Percentiles rank a stretch among this genome's conserved stretches.
Conservation (phyloP, 2,329 filamentous ascomycete genomes). For the Aspergillus sp. region DNA sequence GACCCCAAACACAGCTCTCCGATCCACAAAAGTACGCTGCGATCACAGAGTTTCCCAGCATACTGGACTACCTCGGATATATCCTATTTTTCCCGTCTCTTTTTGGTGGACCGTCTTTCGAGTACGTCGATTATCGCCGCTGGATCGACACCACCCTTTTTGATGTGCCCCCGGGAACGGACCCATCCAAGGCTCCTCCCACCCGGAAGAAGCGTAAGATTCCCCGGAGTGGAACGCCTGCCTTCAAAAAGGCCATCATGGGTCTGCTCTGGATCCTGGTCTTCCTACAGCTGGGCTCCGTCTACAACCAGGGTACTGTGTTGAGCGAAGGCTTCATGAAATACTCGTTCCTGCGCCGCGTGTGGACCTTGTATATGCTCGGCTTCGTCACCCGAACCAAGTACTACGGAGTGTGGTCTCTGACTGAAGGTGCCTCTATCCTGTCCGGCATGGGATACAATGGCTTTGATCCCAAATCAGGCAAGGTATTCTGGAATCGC, state of each 20-base stretch:
- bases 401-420: conserved; percentile 93
- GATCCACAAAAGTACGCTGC: conserved; percentile 82
- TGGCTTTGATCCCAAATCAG: conserved; percentile 79
- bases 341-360: conserved; percentile 66
- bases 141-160: conserved; percentile 97
- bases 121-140: conserved; percentile 85
- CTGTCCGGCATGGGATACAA: conserved; percentile 92
- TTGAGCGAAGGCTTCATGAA: conserved; percentile 64
- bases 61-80: conserved; percentile 84
- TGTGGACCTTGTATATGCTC: conserved; percentile 81
- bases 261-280: conserved; percentile 77
- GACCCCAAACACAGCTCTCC: conserved; percentile 75
- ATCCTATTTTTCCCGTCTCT: conserved; percentile 93
- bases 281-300: conserved; percentile 69
- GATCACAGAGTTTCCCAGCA: conserved; percentile 67
- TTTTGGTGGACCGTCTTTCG: conserved; percentile 87
- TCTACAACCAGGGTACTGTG: conserved; percentile 64
- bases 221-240: conserved; percentile 83
- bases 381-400: conserved; percentile 80
- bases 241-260: conserved; percentile 68
- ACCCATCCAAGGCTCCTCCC: conserved; percentile 78
- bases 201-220: conserved; percentile 90
- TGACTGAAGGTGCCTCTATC: conserved; percentile 93
- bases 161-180: conserved; percentile 74
- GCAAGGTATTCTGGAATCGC: conserved; percentile 84